Evolutionary conservation across 1,139 yeast genomes (phyloP).

Genomic region (Arxiozyma slooffiae): DNA sequence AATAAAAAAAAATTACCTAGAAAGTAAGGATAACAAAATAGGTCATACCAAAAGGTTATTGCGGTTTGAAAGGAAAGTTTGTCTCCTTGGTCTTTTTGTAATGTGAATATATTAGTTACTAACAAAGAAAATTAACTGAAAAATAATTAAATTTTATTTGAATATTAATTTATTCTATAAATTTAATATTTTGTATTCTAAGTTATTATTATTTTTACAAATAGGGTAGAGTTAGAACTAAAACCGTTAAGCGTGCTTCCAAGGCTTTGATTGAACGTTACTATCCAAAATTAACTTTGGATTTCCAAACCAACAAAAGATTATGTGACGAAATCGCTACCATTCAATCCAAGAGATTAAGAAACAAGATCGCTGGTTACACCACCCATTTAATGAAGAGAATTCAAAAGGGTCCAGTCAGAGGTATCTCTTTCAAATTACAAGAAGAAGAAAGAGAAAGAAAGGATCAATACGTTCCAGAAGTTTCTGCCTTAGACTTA

Average conservation of each 20-base stretch:
- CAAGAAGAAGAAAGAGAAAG: slow-evolving; percentile 99
- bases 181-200: too few relatives aligned
- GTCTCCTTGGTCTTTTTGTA: not conserved
- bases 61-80: too few relatives aligned
- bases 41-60: too few relatives aligned
- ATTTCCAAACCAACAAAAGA: slow-evolving; percentile 99
- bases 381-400: slow-evolving; percentile 99
- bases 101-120: not conserved
- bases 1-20: not conserved
- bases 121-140: not conserved
- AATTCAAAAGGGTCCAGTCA: slow-evolving; percentile 99
- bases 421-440: slow-evolving; percentile 99
- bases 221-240: slow-evolving; percentile 97
- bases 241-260: slow-evolving; percentile 99
- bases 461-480: slow-evolving; percentile 99
- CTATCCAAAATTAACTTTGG: slow-evolving; percentile 99
- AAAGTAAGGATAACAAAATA: too few relatives aligned
- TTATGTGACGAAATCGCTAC: slow-evolving; percentile 96
- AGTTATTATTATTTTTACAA: not conserved
- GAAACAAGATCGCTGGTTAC: slow-evolving; percentile 99
- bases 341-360: slow-evolving; percentile 98
- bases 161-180: not conserved
- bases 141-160: not conserved
- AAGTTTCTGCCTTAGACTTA: slow-evolving; percentile 98
- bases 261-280: slow-evolving; percentile 99